Evolutionary conservation across 2,329 filamentous ascomycete species (phyloP).

Genomic region (Alternaria gaisen): DNA sequence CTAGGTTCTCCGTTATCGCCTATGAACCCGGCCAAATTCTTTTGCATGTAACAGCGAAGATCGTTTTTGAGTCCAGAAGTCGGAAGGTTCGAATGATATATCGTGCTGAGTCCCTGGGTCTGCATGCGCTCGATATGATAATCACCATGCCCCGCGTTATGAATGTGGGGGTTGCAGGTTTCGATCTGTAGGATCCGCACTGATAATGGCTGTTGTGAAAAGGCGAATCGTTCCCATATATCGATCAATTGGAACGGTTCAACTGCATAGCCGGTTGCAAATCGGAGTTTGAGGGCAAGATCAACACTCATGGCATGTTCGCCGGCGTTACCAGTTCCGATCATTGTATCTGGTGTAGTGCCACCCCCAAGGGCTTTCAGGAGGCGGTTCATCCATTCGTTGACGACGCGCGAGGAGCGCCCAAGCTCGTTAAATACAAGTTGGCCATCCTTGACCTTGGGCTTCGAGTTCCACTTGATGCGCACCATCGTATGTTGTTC

Average conservation of each 20-base stretch:
- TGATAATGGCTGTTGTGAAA: background rate
- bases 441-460: slow-evolving; percentile 19
- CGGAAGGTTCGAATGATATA: slow-evolving; percentile 20
- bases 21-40: background rate
- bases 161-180: slow-evolving; percentile 26
- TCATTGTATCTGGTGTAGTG: background rate
- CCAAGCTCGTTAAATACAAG: slow-evolving; percentile 20
- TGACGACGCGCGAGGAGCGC: slow-evolving; percentile 25
- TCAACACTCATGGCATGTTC: slow-evolving; percentile 27
- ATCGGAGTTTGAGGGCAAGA: slow-evolving; percentile 21
- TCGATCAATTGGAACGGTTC: slow-evolving; percentile 28
- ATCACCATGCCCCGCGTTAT: slow-evolving; percentile 20
- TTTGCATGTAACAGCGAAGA: slow-evolving; percentile 9
- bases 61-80: slow-evolving; percentile 9
- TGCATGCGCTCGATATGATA: slow-evolving; percentile 25
- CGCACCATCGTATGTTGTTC: slow-evolving; percentile 24
- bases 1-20: background rate
- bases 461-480: slow-evolving; percentile 31
- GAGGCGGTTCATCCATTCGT: slow-evolving; percentile 24
- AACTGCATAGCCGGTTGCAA: slow-evolving; percentile 28
- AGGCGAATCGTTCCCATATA: slow-evolving; percentile 15
- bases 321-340: slow-evolving; percentile 26
- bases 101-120: slow-evolving; percentile 22
- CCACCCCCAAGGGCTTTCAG: slow-evolving; percentile 2
- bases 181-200: slow-evolving; percentile 24